Conservation (phyloP, 495 filamentous ascomycete species). For the Xylaria acuta region DNA sequence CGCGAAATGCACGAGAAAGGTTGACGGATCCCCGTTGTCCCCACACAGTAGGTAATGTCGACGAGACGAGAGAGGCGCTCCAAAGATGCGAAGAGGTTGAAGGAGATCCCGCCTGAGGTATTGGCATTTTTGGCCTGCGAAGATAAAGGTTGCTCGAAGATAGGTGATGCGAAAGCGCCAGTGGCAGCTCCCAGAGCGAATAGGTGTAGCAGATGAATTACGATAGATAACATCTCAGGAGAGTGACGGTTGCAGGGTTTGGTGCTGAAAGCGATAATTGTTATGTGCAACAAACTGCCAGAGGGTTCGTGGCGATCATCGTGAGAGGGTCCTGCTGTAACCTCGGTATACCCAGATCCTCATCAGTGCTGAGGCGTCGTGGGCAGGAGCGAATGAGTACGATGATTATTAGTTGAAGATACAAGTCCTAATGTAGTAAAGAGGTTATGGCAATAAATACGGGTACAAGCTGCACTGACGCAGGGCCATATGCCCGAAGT, state of each 20-base stretch:
- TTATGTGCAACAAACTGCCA: background rate
- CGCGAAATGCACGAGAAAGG: conserved; percentile 87
- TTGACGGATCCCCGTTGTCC: conserved; percentile 73
- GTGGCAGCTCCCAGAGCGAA: conserved; percentile 8
- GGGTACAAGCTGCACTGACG: background rate
- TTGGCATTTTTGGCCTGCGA: conserved; percentile 23
- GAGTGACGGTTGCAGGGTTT: background rate
- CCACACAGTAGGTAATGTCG: conserved; percentile 94
- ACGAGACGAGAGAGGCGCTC: conserved; percentile 87
- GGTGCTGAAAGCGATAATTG: background rate
- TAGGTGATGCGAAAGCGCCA: conserved; percentile 25
- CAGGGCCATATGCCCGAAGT: conserved; percentile 6
- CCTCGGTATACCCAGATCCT: background rate
- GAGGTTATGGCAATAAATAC: background rate
- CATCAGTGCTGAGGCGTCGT: background rate
- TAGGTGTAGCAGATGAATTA: conserved; percentile 12
- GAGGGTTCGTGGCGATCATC: conserved; percentile 3
- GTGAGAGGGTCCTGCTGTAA: background rate
- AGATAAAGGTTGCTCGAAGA: conserved; percentile 30
- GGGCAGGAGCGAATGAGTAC: background rate
- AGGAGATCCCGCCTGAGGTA: conserved; percentile 57
- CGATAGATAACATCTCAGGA: conserved; percentile 21
- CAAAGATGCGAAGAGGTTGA: conserved; percentile 75
- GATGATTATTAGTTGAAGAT: background rate
- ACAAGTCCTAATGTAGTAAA: background rate